These are phyloP conservation scores for Sporobolomyces roseus DNA, from an alignment of 768 basidiomycete genomes.

Conservation along the genomic window DNA sequence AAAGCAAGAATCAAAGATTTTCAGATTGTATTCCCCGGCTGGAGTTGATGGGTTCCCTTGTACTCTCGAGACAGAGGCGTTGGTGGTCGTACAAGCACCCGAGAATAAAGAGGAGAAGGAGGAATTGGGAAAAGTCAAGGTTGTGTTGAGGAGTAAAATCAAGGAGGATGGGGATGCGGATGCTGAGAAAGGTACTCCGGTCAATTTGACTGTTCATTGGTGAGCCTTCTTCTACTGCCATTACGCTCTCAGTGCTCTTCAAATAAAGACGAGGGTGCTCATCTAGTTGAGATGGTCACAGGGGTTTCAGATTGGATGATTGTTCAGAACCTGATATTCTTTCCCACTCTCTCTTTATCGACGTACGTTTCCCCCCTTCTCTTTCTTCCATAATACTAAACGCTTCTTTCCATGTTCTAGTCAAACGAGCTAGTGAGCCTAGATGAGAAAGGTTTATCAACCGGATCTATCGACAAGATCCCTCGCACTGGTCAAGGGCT, in stretches of 20 bases:
- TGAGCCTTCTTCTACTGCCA: neutral
- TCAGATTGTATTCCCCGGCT: constrained; percentile 26
- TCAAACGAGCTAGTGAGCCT: constrained; percentile 29
- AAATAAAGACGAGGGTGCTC: too few species aligned
- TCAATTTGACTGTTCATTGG: constrained; percentile 42
- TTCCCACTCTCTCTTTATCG: constrained; percentile 24
- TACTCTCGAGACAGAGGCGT: constrained; percentile 28
- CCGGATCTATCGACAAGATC: constrained; percentile 21
- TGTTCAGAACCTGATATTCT: constrained; percentile 11
- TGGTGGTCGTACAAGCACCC: constrained; percentile 6
- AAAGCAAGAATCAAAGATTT: neutral
- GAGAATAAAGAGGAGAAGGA: neutral
- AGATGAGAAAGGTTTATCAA: constrained; percentile 25
- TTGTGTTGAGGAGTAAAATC: constrained; percentile 36
- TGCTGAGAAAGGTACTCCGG: constrained; percentile 26
- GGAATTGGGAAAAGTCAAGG: constrained; percentile 19
- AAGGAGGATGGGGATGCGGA: constrained; percentile 31
- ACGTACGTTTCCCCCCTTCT: constrained; percentile 7
- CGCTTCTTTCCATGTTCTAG: neutral
- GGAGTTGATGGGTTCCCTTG: constrained; percentile 38
- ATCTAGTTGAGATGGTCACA: neutral
- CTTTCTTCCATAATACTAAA: neutral
- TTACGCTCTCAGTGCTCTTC: neutral
- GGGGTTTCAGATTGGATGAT: constrained; percentile 37
- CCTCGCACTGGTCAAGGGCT: neutral